These are phyloP conservation scores for Cenchrus americanus DNA, from an alignment of 176 grass and related monocot genomes.

Conservation along the genomic window DNA sequence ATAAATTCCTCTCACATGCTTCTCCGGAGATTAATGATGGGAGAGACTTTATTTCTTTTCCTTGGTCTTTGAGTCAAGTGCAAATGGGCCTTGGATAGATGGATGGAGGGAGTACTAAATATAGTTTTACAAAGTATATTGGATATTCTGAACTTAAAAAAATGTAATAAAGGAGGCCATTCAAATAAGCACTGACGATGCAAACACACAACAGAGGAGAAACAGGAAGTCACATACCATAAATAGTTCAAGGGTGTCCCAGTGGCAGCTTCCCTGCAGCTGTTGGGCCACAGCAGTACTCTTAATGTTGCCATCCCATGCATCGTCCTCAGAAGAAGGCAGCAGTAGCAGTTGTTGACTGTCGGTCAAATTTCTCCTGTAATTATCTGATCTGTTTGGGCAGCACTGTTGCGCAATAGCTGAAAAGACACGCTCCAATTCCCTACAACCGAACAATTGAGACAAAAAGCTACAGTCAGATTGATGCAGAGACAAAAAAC, in stretches of 20 bases:
- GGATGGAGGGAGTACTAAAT: background rate
- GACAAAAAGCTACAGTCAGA: conserved; percentile 18
- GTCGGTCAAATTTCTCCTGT: conserved; percentile 61
- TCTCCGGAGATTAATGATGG: too few relatives aligned
- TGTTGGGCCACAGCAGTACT: conserved; percentile 52
- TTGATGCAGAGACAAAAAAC: conserved; percentile 25
- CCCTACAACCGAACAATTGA: conserved; percentile 52
- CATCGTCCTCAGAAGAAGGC: conserved; percentile 65
- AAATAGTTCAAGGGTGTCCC: conserved; percentile 90
- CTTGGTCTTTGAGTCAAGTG: too few relatives aligned
- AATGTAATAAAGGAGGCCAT: conserved; percentile 18
- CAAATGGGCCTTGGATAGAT: too few relatives aligned
- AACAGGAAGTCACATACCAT: conserved; percentile 57
- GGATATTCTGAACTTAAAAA: background rate
- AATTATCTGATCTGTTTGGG: conserved; percentile 55
- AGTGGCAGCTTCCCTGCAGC: conserved; percentile 68
- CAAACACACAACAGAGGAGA: background rate
- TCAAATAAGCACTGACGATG: background rate
- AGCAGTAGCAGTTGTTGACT: conserved; percentile 58
- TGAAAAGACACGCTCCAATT: conserved; percentile 84
- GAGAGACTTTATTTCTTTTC: too few relatives aligned
- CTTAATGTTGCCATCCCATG: conserved; percentile 46
- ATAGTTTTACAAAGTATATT: conserved; percentile 12
- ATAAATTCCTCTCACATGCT: too few relatives aligned
- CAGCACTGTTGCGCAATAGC: conserved; percentile 82